Percentiles rank a stretch among this genome's conserved stretches.
Evolutionary conservation across 2,329 filamentous ascomycete species (phyloP).

Genomic region (Clonostachys byssicola): DNA sequence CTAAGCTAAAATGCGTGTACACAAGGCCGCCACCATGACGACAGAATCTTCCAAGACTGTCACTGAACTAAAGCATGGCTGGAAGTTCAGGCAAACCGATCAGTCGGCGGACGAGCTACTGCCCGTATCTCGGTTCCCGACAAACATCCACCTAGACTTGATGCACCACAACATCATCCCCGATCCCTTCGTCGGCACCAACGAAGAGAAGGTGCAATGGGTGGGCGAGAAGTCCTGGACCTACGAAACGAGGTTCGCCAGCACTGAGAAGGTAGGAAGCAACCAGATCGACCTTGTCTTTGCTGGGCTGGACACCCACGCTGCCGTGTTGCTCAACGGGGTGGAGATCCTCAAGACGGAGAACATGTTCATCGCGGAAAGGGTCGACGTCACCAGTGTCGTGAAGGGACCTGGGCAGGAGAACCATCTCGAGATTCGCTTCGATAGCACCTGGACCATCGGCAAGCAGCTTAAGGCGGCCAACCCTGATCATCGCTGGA

Average conservation of each 20-base stretch:
- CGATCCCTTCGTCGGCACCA: slow-evolving; percentile 54
- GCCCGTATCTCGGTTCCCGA: too few species aligned
- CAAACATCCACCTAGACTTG: background rate
- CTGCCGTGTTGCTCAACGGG: slow-evolving; percentile 43
- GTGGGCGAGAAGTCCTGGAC: slow-evolving; percentile 55
- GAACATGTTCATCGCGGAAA: slow-evolving; percentile 50
- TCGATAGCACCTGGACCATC: slow-evolving; percentile 44
- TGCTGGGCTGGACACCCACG: slow-evolving; percentile 52
- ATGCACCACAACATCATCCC: slow-evolving; percentile 34
- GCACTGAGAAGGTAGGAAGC: slow-evolving; percentile 9
- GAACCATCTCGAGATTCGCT: slow-evolving; percentile 42
- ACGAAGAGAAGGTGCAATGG: slow-evolving; percentile 54
- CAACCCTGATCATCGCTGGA: slow-evolving; percentile 46
- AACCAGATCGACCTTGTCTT: slow-evolving; percentile 30
- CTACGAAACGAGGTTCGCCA: slow-evolving; percentile 37
- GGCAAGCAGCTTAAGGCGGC: slow-evolving; percentile 42
- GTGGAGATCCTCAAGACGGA: slow-evolving; percentile 37
- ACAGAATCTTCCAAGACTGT: too few species aligned
- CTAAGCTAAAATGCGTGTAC: too few species aligned
- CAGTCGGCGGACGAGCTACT: too few species aligned
- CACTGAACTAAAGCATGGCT: too few species aligned
- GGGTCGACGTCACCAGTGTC: slow-evolving; percentile 34
- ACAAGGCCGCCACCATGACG: too few species aligned
- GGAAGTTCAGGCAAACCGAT: too few species aligned
- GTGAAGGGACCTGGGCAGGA: slow-evolving; percentile 26